A percentile compares a stretch with the other conserved stretches of the same genome.
Conservation (phyloP, 805 yeast genomes). For the Vanderwaltozyma tropicalis region DNA sequence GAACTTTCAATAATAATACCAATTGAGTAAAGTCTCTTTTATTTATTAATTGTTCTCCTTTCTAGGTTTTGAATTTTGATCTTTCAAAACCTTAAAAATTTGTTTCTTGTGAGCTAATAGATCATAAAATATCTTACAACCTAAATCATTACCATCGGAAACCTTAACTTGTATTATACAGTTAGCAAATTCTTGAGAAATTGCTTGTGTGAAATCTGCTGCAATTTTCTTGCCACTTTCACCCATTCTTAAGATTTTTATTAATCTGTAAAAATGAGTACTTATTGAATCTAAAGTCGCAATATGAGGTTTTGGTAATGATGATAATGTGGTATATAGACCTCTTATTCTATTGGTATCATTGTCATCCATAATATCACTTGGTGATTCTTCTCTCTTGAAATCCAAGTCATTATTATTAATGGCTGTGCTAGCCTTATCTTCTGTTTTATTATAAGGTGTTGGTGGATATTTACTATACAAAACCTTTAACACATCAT, state of each 20-base stretch:
- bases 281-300: conserved; percentile 76
- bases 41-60: not conserved
- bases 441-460: conserved; percentile 4
- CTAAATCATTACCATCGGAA: conserved; percentile 50
- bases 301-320: conserved; percentile 57
- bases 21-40: too few relatives aligned
- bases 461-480: conserved; percentile 41
- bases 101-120: conserved; percentile 47
- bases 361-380: conserved; percentile 7
- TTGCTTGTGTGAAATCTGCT: conserved; percentile 32
- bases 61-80: conserved; percentile 7
- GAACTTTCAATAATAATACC: too few relatives aligned
- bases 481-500: conserved; percentile 58
- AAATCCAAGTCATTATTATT: not conserved
- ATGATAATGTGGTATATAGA: conserved; percentile 52
- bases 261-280: conserved; percentile 60
- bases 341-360: conserved; percentile 42
- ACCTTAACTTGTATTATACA: conserved; percentile 39
- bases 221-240: conserved; percentile 28
- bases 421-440: not conserved
- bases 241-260: conserved; percentile 41
- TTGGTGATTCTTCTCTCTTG: not conserved
- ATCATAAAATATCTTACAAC: conserved; percentile 50
- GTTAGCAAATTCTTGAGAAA: conserved; percentile 57
- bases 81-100: conserved; percentile 55